phyloP scores from a whole-genome alignment of 2,329 filamentous ascomycete species.

The Chrysoporthe puriensis region DNA sequence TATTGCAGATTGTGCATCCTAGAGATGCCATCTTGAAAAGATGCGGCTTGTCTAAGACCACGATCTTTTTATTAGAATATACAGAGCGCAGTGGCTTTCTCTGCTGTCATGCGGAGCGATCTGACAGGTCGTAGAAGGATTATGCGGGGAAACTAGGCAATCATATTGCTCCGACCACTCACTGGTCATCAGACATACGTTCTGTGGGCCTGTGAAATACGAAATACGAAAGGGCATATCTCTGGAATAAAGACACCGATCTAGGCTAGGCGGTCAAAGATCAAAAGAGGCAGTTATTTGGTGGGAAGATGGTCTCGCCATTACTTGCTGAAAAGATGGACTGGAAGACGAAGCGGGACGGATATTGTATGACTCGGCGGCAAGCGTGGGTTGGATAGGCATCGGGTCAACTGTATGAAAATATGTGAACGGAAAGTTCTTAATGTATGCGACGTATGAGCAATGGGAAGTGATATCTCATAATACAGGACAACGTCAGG shows the following conservation, averaged over 20 bases:
- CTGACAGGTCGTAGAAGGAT: not conserved
- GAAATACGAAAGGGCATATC: not conserved
- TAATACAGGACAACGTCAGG: not conserved
- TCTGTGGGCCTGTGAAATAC: not conserved
- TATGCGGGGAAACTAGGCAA: not conserved
- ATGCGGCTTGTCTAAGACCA: not conserved
- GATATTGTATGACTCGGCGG: not conserved
- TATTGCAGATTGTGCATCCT: conserved; percentile 1
- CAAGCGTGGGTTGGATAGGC: not conserved
- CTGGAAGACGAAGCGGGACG: not conserved
- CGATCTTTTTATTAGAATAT: not conserved
- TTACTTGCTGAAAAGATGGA: not conserved
- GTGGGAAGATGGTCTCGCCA: not conserved
- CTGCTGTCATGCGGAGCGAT: not conserved
- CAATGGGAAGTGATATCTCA: no score
- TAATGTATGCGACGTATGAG: no score
- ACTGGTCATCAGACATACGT: not conserved
- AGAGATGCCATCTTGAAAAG: not conserved
- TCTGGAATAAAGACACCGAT: not conserved
- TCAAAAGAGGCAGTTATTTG: not conserved
- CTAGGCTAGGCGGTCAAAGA: not conserved
- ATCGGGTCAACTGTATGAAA: not conserved
- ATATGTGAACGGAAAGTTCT: no score
- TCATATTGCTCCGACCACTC: no score
- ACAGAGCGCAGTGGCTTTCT: not conserved